A percentile compares a stretch with the other conserved stretches of the same genome.
These are phyloP conservation scores for Pharnaceum exiguum DNA, from an alignment of 148 eudicot genomes.

Conservation along the genomic window DNA sequence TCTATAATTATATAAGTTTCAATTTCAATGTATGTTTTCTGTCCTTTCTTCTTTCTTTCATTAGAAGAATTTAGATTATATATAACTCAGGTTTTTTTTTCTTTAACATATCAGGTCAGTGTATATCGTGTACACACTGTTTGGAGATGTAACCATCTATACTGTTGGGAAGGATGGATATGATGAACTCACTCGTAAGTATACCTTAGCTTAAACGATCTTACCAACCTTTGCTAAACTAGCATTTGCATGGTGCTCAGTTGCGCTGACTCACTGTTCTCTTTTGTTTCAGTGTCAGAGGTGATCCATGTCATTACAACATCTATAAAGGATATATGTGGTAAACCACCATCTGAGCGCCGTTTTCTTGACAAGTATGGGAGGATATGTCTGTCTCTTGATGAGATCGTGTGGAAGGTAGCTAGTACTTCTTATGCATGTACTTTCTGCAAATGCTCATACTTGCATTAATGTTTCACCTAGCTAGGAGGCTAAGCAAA, in stretches of 20 bases:
- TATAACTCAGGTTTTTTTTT: neutral
- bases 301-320: slow-evolving; percentile 7
- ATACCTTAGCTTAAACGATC: too few species aligned
- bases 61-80: too few species aligned
- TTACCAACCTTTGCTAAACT: neutral
- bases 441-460: too few species aligned
- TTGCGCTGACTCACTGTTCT: neutral
- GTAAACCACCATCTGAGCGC: slow-evolving; percentile 20
- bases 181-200: slow-evolving; percentile 18
- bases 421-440: neutral
- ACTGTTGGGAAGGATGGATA: slow-evolving; percentile 21
- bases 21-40: neutral
- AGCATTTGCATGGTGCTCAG: neutral
- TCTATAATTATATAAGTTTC: too few species aligned
- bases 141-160: slow-evolving; percentile 20
- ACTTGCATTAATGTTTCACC: too few species aligned
- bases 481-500: too few species aligned
- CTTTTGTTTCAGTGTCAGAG: slow-evolving; percentile 15
- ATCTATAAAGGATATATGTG: slow-evolving; percentile 15
- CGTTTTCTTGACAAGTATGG: slow-evolving; percentile 26
- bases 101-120: slow-evolving; percentile 4
- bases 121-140: slow-evolving; percentile 14
- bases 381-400: slow-evolving; percentile 14
- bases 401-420: slow-evolving; percentile 28
- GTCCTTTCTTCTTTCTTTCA: neutral